phyloP scores from a whole-genome alignment of 257 asterid genomes.

The Eustoma russellianum region DNA sequence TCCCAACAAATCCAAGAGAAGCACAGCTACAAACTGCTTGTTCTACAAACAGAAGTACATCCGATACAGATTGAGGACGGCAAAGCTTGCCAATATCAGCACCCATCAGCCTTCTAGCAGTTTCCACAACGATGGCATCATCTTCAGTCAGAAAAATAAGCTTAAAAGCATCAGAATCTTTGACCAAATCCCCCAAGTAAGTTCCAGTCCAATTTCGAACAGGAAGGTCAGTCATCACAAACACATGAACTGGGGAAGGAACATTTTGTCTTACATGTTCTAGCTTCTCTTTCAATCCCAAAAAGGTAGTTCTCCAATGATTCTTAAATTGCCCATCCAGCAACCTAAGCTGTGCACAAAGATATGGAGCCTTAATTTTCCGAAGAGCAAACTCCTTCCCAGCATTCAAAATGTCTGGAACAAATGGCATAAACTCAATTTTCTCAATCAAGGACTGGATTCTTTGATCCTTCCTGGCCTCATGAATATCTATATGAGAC shows the following conservation, averaged over 20 bases:
- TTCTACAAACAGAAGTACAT: constrained; percentile 55
- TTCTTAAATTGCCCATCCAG: constrained; percentile 95
- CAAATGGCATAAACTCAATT: constrained; percentile 68
- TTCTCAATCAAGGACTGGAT: constrained; percentile 47
- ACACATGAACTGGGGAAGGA: constrained; percentile 57
- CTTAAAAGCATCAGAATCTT: constrained; percentile 44
- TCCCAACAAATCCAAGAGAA: constrained; percentile 76
- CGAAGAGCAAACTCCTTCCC: constrained; percentile 58
- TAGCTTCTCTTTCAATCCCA: constrained; percentile 43
- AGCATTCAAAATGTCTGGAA: constrained; percentile 53
- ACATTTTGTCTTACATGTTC: constrained; percentile 44
- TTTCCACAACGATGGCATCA: constrained; percentile 42
- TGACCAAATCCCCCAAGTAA: constrained; percentile 55
- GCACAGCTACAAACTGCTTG: constrained; percentile 86
- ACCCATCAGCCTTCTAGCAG: constrained; percentile 41
- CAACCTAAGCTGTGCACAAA: constrained; percentile 84
- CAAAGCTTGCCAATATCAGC: constrained; percentile 29
- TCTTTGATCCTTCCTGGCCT: constrained; percentile 44
- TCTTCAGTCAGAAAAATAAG: constrained; percentile 43
- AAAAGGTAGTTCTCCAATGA: constrained; percentile 58
- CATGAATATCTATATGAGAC: constrained; percentile 74
- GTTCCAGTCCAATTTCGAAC: constrained; percentile 57
- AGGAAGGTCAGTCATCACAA: constrained; percentile 93
- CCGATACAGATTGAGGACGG: constrained; percentile 35
- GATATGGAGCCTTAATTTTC: constrained; percentile 53